These are phyloP conservation scores for Nannizziopsis arthrosporioides DNA, from an alignment of 2,329 filamentous ascomycete genomes.

Conservation along the genomic window DNA sequence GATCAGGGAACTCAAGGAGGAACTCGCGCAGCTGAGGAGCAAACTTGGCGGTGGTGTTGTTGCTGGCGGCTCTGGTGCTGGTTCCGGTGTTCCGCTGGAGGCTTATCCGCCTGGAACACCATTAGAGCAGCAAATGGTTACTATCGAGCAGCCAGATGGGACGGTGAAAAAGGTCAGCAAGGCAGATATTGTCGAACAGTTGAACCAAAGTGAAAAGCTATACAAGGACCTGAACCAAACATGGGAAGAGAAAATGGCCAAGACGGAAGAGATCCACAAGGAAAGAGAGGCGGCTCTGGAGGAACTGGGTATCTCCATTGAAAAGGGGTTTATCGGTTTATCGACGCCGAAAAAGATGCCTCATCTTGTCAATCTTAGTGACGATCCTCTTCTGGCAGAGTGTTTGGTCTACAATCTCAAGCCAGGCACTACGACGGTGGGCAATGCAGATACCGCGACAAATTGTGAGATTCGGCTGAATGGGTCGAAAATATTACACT, in stretches of 20 bases:
- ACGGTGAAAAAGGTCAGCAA: slow-evolving; percentile 91
- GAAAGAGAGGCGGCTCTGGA: slow-evolving; percentile 90
- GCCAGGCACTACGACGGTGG: slow-evolving; percentile 84
- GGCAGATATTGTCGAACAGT: slow-evolving; percentile 91
- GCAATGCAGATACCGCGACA: slow-evolving; percentile 77
- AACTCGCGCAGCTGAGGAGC: slow-evolving; percentile 69
- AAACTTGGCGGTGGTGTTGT: slow-evolving; percentile 58
- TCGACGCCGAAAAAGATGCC: slow-evolving; percentile 99
- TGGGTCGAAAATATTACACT: slow-evolving; percentile 78
- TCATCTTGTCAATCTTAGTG: slow-evolving; percentile 94
- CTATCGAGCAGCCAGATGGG: slow-evolving; percentile 77
- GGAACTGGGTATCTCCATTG: slow-evolving; percentile 95
- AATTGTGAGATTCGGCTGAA: slow-evolving; percentile 86
- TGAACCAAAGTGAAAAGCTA: slow-evolving; percentile 92
- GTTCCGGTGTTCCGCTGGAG: slow-evolving; percentile 51
- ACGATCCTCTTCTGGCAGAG: slow-evolving; percentile 83
- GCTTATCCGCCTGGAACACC: slow-evolving; percentile 88
- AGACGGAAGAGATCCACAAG: slow-evolving; percentile 95
- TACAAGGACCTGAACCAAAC: slow-evolving; percentile 95
- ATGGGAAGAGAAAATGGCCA: slow-evolving; percentile 91
- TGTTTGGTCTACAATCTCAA: slow-evolving; percentile 98
- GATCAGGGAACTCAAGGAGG: slow-evolving; percentile 96
- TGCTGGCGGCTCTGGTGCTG: slow-evolving; percentile 37
- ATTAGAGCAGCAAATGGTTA: slow-evolving; percentile 89
- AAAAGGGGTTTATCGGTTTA: slow-evolving; percentile 91